A percentile compares a stretch with the other conserved stretches of the same genome.
phyloP scores from a whole-genome alignment of 108 stramenopile genomes.

The Conticribra weissflogii region DNA sequence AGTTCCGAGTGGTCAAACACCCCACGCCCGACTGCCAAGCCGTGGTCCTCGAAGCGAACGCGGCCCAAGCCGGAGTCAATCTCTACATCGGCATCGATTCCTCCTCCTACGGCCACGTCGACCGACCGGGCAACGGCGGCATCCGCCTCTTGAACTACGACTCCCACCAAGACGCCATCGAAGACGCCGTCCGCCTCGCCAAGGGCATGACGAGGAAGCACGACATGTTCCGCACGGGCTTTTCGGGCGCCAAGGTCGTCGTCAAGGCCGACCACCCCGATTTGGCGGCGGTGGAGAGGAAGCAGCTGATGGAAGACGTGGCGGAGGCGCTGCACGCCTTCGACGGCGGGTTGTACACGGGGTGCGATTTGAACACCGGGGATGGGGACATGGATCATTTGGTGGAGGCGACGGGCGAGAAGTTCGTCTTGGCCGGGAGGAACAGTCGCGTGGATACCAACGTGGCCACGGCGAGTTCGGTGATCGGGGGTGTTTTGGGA shows the following conservation, averaged over 20 bases:
- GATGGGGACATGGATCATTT: constrained; percentile 50
- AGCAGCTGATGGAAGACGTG: constrained; percentile 42
- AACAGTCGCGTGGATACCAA: constrained; percentile 47
- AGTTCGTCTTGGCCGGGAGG: constrained; percentile 47
- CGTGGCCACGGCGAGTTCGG: constrained; percentile 37
- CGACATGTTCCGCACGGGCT: constrained; percentile 55
- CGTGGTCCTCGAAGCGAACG: constrained; percentile 43
- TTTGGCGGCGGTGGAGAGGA: constrained; percentile 31
- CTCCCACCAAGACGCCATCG: constrained; percentile 36
- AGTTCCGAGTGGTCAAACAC: constrained; percentile 21
- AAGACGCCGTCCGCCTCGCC: constrained; percentile 54
- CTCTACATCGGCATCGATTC: constrained; percentile 49
- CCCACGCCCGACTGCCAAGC: constrained; percentile 16
- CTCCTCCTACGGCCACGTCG: constrained; percentile 23
- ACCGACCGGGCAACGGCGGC: constrained; percentile 50
- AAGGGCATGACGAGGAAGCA: constrained; percentile 60
- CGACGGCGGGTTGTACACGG: constrained; percentile 40
- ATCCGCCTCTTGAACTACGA: constrained; percentile 48
- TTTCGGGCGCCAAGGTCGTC: constrained; percentile 48
- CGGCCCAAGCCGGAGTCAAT: constrained; percentile 49
- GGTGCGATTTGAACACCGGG: constrained; percentile 51
- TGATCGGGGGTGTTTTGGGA: constrained; percentile 50
- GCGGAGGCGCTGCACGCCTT: constrained; percentile 42
- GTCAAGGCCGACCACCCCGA: constrained; percentile 36
- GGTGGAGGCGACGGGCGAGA: constrained; percentile 33